Evolutionary conservation across 192 early-diverging fungal species (phyloP), one percentile per base, ranked within the genome.

Genomic region (Podila horticola): DNA sequence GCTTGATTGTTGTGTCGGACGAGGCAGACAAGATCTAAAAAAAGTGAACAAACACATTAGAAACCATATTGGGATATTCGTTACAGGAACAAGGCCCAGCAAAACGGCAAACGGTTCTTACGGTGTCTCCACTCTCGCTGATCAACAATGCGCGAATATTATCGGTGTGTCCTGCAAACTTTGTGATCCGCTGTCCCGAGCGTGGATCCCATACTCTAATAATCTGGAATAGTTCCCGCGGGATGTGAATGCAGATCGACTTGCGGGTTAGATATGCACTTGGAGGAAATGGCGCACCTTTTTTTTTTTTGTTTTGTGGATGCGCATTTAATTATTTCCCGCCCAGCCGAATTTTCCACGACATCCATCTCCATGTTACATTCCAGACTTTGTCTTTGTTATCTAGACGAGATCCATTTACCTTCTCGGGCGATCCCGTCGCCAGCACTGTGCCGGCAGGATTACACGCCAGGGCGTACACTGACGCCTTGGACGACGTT

Each of bases 131-230:
- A 83, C 97, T 96, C 33, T 95, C 90, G 36, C 92, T 94, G 28
- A 99, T 84, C 36, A 98, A 79, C 24, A 98, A 74, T 26, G 93
- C 90, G 51, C 98, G 93, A 29, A 99, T 94, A 72, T 96, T 95
- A 76, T 99, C 98, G n/a, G 95, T 96, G 67, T 99, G 98, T 7
- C 98, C 98, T 9, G 91, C 85, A 55, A 99, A 87, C 71, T 92
- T 91, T 17, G 91, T 91, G 48, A 94, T 88, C 68, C 90, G 86
- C 66, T 92, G 89, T 24, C 88, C 90, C 3, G 90, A 84, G 9
- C 94, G 82, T 65, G 94, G 90, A 82, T 99, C 98, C 95, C 95
- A 99, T 6, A 97, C 84, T 50, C 94, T 88, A 36, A 99, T 89
- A 62, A 94, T 73, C 91, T 92, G 68, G 13, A 41, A 20, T 20